Evolutionary conservation across 441 rosid species (phyloP).

Genomic region (Populus tomentosa): DNA sequence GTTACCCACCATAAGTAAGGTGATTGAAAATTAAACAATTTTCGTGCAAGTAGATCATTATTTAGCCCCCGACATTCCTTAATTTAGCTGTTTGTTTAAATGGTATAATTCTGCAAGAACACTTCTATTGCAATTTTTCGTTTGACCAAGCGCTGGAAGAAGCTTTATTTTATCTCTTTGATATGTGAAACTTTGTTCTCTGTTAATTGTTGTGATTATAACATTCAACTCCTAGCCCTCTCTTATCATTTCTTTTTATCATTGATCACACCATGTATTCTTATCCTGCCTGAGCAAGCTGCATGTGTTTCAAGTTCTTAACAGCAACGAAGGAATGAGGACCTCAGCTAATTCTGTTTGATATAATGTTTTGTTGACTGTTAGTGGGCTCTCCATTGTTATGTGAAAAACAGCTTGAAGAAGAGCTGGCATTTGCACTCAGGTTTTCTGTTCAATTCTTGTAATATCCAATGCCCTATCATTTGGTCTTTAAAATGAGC

Average conservation of each 20-base stretch:
- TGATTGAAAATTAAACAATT: not conserved
- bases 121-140: not conserved
- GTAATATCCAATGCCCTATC: not conserved
- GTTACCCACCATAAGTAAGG: constrained; percentile 4
- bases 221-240: not conserved
- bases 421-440: not conserved
- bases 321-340: not conserved
- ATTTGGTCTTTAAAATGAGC: not conserved
- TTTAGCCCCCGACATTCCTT: not conserved
- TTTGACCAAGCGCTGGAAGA: not conserved
- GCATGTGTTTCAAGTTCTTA: not conserved
- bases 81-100: not conserved
- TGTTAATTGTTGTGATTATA: not conserved
- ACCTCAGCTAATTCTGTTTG: not conserved
- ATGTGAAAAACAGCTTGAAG: not conserved
- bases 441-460: not conserved
- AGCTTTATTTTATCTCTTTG: not conserved
- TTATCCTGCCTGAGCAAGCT: not conserved
- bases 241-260: not conserved
- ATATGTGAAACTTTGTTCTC: not conserved
- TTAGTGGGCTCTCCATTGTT: not conserved
- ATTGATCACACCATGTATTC: not conserved
- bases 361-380: too few relatives aligned
- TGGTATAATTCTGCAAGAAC: not conserved
- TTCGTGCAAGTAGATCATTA: not conserved